Evolutionary conservation across 2,329 filamentous ascomycete genomes (phyloP), one percentile per base, ranked within the genome.

Genomic region (Trichophyton benhamiae): DNA sequence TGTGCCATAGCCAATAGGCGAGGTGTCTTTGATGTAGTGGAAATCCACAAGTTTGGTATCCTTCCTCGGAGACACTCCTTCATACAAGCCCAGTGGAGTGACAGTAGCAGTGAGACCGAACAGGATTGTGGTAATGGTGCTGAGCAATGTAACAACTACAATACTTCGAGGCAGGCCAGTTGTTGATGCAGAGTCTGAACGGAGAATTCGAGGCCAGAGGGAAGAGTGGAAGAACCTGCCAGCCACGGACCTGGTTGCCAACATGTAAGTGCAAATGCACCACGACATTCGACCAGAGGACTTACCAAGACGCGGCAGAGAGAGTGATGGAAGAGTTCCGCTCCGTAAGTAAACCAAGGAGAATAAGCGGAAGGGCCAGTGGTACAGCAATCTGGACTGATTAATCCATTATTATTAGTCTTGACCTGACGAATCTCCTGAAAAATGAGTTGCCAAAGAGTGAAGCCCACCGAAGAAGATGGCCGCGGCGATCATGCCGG

Each of bases 11-110:
- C 42, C 42, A 7, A 46, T n/a, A n/a, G 42, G 42, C 3, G 42
- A n/a, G 15, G 59, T 60, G 58, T 79, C 77, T 6, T 62, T 55
- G 2, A 72, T 60, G 59, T 79, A 79, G 20, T 67, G 30, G 61
- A 80, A 79, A 9, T 65, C 20, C 0, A 63, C 52, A 1, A 63
- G 27, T 1, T 63, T 60, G 3, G 65, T 61, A 1, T 68, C 62
- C 0, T 60, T 22, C 1, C 59, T 57, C 0, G 67, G 66, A 0
- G 67, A 67, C 27, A 78, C 63, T 2, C 68, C 66, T 5, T 79
- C 73, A 53, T 75, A 75, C 0, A 80, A 68, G 0, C 78, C 78
- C 3, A 80, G 66, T 0, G 78, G 78, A 0, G 77, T 79, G 1
- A 79, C 68, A 2, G 79, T 70, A 27, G 76, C 72, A 1, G 78